A percentile compares a stretch with the other conserved stretches of the same genome.
These are phyloP conservation scores for Tremella mesenterica DNA, from an alignment of 768 basidiomycete genomes.

Conservation along the genomic window DNA sequence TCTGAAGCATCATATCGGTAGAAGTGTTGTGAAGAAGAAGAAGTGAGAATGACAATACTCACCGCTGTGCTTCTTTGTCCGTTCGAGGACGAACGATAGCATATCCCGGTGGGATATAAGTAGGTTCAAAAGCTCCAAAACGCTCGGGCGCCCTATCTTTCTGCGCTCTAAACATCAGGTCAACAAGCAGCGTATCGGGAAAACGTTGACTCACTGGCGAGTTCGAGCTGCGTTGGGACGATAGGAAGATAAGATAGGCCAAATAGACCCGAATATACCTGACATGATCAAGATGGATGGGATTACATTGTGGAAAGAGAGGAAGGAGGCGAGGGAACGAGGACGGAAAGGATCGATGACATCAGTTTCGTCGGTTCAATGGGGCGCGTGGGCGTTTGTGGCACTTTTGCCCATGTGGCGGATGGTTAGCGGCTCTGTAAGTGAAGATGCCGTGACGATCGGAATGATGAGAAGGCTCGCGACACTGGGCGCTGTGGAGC, in stretches of 20 bases:
- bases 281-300: slow-evolving; percentile 14
- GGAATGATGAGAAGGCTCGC: no score
- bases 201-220: slow-evolving; percentile 15
- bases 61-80: slow-evolving; percentile 41
- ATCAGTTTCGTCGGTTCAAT: slow-evolving; percentile 1
- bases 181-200: not conserved
- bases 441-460: not conserved
- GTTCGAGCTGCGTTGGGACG: slow-evolving; percentile 28
- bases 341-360: slow-evolving; percentile 4
- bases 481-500: no score
- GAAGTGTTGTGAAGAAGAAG: not conserved
- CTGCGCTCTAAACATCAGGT: slow-evolving; percentile 15
- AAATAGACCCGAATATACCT: slow-evolving; percentile 18
- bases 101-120: slow-evolving; percentile 30
- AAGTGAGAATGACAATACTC: slow-evolving; percentile 13
- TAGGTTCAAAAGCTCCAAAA: slow-evolving; percentile 40
- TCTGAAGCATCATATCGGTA: slow-evolving; percentile 20
- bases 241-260: slow-evolving; percentile 30
- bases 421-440: no score
- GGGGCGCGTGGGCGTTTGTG: not conserved
- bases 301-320: slow-evolving; percentile 1
- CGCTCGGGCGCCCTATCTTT: slow-evolving; percentile 19
- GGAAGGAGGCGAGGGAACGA: not conserved
- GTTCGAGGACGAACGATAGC: slow-evolving; percentile 31
- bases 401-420: not conserved